A percentile compares a stretch with the other conserved stretches of the same genome.
phyloP scores from a whole-genome alignment of 805 yeast genomes.

The Wickerhamomyces chaumierensis region DNA sequence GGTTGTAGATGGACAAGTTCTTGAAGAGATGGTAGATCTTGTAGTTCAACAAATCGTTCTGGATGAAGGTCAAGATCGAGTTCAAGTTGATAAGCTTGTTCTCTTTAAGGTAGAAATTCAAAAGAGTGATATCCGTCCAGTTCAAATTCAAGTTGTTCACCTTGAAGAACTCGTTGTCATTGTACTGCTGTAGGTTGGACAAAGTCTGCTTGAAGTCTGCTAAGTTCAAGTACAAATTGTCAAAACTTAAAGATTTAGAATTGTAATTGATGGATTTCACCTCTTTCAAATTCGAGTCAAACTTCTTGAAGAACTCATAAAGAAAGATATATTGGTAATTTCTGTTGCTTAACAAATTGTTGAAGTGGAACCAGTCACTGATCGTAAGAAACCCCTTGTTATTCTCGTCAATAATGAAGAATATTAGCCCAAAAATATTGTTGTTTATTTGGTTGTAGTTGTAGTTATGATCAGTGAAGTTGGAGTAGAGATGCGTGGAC shows the following conservation, averaged over 20 bases:
- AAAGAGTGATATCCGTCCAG: conserved; percentile 22
- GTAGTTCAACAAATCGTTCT: conserved; percentile 27
- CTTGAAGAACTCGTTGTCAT: conserved; percentile 20
- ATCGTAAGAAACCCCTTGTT: conserved; percentile 57
- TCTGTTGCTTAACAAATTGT: conserved; percentile 37
- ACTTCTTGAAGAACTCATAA: conserved; percentile 41
- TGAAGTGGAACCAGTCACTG: conserved; percentile 66
- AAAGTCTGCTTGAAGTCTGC: conserved; percentile 23
- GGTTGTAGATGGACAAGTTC: conserved; percentile 22
- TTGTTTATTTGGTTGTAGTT: conserved; percentile 42
- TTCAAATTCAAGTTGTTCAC: conserved; percentile 21
- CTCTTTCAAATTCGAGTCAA: conserved; percentile 23
- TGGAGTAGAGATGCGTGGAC: conserved; percentile 10
- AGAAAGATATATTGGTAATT: conserved; percentile 38
- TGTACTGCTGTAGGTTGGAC: conserved; percentile 21
- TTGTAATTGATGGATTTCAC: conserved; percentile 25
- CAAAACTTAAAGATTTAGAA: conserved; percentile 26
- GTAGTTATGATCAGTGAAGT: conserved; percentile 16
- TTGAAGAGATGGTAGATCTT: conserved; percentile 16
- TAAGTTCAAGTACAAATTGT: conserved; percentile 21
- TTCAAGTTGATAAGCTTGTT: conserved; percentile 24
- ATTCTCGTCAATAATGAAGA: conserved; percentile 66
- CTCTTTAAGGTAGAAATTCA: conserved; percentile 11
- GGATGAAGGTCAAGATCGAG: conserved; percentile 29
- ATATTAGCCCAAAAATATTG: conserved; percentile 60